Conservation (phyloP, 306 rosid species). For the Boehmeria nivea region DNA sequence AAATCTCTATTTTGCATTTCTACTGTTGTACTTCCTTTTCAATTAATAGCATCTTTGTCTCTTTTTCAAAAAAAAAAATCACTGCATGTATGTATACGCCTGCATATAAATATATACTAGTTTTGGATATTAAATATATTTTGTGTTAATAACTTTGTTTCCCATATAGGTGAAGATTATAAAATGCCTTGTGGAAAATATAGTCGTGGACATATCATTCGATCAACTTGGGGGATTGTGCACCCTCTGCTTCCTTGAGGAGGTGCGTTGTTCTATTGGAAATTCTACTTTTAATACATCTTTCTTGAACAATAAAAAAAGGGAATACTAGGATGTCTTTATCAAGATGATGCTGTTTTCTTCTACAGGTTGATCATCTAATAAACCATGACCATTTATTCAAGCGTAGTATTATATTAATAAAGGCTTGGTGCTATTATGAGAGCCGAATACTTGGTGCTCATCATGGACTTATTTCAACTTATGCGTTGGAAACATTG, state of each 20-base stretch:
- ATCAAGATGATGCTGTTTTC: conserved; percentile 23
- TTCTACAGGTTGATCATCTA: conserved; percentile 74
- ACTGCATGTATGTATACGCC: too few species aligned
- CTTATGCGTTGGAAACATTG: conserved; percentile 96
- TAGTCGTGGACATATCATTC: conserved; percentile 97
- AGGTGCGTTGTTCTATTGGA: conserved; percentile 51
- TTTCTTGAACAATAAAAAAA: conserved; percentile 9
- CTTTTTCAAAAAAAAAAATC: too few species aligned
- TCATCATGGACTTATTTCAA: conserved; percentile 98
- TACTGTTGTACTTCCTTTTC: too few species aligned
- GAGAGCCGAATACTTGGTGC: conserved; percentile 99
- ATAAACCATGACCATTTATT: conserved; percentile 84
- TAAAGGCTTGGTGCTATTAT: conserved; percentile 99
- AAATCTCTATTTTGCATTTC: too few species aligned
- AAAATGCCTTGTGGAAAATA: conserved; percentile 97
- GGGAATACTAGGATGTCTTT: conserved; percentile 10
- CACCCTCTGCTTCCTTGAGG: conserved; percentile 96
- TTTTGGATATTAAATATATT: background rate
- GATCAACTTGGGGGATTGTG: conserved; percentile 98
- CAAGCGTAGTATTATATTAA: conserved; percentile 96
- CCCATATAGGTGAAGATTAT: conserved; percentile 78
- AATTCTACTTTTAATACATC: conserved; percentile 8
- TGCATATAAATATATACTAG: too few species aligned
- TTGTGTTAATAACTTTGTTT: background rate
- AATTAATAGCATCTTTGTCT: too few species aligned